Conservation (phyloP, 805 yeast species). For the Henningerozyma blattae region DNA sequence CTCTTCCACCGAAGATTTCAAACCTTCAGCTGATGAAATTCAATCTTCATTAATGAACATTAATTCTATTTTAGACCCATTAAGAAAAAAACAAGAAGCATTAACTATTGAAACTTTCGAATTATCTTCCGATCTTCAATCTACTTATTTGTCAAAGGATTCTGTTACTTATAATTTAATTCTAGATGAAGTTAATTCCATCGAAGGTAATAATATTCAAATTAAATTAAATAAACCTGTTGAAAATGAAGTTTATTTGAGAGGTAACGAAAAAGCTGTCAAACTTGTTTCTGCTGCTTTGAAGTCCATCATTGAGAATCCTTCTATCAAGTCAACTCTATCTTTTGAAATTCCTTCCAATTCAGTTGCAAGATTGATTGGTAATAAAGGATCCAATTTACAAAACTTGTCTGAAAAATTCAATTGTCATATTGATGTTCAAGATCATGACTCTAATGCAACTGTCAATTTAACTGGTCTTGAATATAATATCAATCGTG, state of each 20-base stretch:
- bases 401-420: conserved; percentile 57
- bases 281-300: conserved; percentile 26
- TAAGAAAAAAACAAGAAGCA: conserved; percentile 48
- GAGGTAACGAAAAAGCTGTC: conserved; percentile 62
- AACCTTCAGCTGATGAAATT: conserved; percentile 53
- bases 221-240: conserved; percentile 38
- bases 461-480: conserved; percentile 61
- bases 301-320: conserved; percentile 18
- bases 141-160: conserved; percentile 11
- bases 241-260: conserved; percentile 46
- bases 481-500: conserved; percentile 65
- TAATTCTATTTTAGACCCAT: conserved; percentile 38
- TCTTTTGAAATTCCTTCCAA: conserved; percentile 50
- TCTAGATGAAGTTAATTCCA: conserved; percentile 25
- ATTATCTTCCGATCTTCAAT: conserved; percentile 46
- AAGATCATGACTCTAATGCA: conserved; percentile 31
- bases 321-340: conserved; percentile 24
- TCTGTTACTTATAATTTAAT: conserved; percentile 15
- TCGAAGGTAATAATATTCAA: conserved; percentile 27
- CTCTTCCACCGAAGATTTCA: conserved; percentile 51
- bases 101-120: conserved; percentile 39
- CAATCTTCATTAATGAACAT: conserved; percentile 42
- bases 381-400: conserved; percentile 74
- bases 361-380: conserved; percentile 71
- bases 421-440: conserved; percentile 67